These are phyloP conservation scores for Botryotinia calthae DNA, from an alignment of 2,329 filamentous ascomycete genomes.

Conservation along the genomic window DNA sequence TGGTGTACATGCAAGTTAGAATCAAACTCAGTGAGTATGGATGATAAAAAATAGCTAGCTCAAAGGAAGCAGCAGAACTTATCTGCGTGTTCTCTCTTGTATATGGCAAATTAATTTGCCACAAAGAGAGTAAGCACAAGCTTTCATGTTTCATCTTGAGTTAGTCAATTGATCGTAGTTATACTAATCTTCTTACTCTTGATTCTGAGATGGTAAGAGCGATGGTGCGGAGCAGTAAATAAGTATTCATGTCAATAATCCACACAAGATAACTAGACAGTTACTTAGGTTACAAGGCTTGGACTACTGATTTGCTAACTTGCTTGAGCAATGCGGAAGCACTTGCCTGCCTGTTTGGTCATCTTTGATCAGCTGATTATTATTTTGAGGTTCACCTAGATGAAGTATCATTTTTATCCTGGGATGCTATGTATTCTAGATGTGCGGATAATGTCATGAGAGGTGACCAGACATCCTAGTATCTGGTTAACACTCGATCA, in stretches of 20 bases:
- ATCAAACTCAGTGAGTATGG: not conserved
- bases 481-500: not conserved
- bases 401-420: not conserved
- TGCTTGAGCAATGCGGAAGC: not conserved
- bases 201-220: no score
- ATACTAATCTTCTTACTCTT: not conserved
- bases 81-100: not conserved
- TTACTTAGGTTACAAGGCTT: not conserved
- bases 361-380: not conserved
- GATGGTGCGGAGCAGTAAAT: not conserved
- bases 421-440: not conserved
- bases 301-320: not conserved
- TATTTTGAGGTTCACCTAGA: not conserved
- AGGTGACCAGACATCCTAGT: not conserved
- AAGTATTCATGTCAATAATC: not conserved
- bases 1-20: not conserved
- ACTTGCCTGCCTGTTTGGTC: not conserved
- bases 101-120: not conserved
- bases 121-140: not conserved
- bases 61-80: not conserved
- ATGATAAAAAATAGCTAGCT: not conserved
- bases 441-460: not conserved
- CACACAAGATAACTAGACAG: no score
- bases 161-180: not conserved
- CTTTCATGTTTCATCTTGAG: not conserved